phyloP scores from a whole-genome alignment of 1,139 yeast genomes.

The Debaryomyces nepalensis region DNA sequence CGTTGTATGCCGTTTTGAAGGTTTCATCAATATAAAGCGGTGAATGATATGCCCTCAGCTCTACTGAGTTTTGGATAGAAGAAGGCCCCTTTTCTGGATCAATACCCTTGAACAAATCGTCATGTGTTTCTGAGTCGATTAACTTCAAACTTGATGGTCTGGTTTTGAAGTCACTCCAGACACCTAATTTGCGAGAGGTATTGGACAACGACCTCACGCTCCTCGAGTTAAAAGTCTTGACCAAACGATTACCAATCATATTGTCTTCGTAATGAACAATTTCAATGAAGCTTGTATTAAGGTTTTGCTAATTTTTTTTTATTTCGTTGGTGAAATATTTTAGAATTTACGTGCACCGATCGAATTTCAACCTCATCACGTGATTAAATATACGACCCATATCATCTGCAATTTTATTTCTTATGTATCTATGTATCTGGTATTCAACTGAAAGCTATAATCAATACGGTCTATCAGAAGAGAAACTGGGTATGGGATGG shows the following conservation, averaged over 20 bases:
- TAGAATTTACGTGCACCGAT: slow-evolving; percentile 3
- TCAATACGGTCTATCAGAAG: no score
- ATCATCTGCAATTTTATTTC: not conserved
- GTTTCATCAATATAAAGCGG: slow-evolving; percentile 75
- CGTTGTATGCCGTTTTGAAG: slow-evolving; percentile 67
- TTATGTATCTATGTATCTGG: no score
- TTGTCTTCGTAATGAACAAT: not conserved
- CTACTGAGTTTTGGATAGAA: slow-evolving; percentile 25
- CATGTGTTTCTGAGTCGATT: slow-evolving; percentile 31
- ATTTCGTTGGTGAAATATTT: slow-evolving; percentile 10
- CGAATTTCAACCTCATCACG: slow-evolving; percentile 1
- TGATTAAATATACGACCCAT: not conserved
- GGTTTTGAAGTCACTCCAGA: slow-evolving; percentile 53
- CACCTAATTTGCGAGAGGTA: slow-evolving; percentile 28
- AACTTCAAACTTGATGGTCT: slow-evolving; percentile 47
- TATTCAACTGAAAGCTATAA: no score
- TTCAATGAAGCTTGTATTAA: not conserved
- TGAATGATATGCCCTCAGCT: slow-evolving; percentile 53
- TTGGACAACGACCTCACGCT: slow-evolving; percentile 18
- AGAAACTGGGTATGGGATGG: no score
- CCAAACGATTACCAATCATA: slow-evolving; percentile 11
- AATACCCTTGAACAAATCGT: slow-evolving; percentile 40
- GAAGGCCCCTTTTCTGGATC: slow-evolving; percentile 39
- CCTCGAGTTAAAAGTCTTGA: slow-evolving; percentile 7
- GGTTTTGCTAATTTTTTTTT: slow-evolving; percentile 1